A percentile compares a stretch with the other conserved stretches of the same genome.
These are phyloP conservation scores for Pichia sp. DNA, from an alignment of 1,139 yeast species.

Conservation along the genomic window DNA sequence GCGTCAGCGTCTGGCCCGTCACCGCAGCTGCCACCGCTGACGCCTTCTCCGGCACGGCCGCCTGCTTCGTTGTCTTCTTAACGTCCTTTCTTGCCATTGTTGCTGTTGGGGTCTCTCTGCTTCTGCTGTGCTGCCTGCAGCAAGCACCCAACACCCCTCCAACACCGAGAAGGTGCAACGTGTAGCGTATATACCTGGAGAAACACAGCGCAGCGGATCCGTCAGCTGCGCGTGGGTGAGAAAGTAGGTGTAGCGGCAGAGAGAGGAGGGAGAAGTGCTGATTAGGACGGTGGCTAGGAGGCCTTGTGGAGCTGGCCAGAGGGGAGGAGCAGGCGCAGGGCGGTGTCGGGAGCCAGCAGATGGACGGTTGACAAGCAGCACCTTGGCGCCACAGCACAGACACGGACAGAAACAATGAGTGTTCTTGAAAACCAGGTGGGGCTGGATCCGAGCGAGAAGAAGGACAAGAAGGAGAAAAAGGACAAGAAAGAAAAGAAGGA, in stretches of 20 bases:
- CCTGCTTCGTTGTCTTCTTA: slow-evolving; percentile 9
- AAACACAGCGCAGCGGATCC: background rate
- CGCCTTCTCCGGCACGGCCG: slow-evolving; percentile 7
- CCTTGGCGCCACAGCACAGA: background rate
- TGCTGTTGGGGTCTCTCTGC: background rate
- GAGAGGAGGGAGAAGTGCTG: too few species aligned
- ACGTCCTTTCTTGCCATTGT: slow-evolving; percentile 40
- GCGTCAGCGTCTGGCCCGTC: slow-evolving; percentile 7
- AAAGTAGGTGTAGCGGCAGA: background rate
- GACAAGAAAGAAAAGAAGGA: slow-evolving; percentile 17
- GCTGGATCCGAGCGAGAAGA: slow-evolving; percentile 1
- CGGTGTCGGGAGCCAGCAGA: background rate
- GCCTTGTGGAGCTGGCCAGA: too few species aligned
- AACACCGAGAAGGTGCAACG: background rate
- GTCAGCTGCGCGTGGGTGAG: too few species aligned
- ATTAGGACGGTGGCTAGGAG: too few species aligned
- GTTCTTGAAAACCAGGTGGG: background rate
- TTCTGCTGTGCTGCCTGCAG: too few species aligned
- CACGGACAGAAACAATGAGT: background rate
- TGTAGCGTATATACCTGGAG: background rate
- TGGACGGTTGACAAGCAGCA: too few species aligned
- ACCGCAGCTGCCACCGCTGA: slow-evolving; percentile 20
- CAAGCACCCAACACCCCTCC: too few species aligned
- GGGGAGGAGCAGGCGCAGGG: background rate
- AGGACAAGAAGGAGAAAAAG: slow-evolving; percentile 8